Evolutionary conservation across 495 filamentous ascomycete species (phyloP), one percentile per base, ranked within the genome.

Genomic region (Xylaria sp.): DNA sequence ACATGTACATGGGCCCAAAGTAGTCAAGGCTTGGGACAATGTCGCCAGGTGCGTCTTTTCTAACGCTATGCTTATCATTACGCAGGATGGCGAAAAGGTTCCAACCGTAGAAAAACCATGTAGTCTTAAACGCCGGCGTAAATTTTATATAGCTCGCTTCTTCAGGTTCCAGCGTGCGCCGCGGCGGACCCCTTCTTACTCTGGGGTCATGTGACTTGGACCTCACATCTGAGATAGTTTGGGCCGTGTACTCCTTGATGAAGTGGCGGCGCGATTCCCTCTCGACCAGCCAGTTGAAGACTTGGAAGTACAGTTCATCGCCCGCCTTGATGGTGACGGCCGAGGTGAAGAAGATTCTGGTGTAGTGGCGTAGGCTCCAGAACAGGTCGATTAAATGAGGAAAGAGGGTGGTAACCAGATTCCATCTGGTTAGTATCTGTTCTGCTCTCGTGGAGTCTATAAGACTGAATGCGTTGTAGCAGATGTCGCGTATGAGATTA

Each of bases 71-170:
- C 24, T 59, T 58, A 31, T 80, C 65, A 53, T 78, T 75, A 15
- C 78, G 79, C 3, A 74, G 67, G n/a, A 84, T 76, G 68, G 79
- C 75, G 61, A 82, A 80, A 24, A 84, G 17, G 61, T 71, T 73
- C 40, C 79, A 74, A 7, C 76, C 65, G 70, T 77, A 67, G 67
- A 80, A 65, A 63, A 82, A 82, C 80, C 79, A 81, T 1, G 78
- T 82, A 0, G 73, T 75, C 3, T 77, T 78, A 55, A 79, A 83
- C 0, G 76, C 79, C 3, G 81, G 81, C 12, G 79, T 73, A 58
- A 80, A 82, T 67, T 81, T 75, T 72, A 68, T 78, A 61, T 61
- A 57, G 72, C 70, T 79, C 72, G 57, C 48, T 21, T 31, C n/a
- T 3, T 77, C 71, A 15, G 74, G 72, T 59, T 81, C 73, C 44